phyloP scores from a whole-genome alignment of 192 early-diverging fungal species.

The Backusella psychrophila region DNA sequence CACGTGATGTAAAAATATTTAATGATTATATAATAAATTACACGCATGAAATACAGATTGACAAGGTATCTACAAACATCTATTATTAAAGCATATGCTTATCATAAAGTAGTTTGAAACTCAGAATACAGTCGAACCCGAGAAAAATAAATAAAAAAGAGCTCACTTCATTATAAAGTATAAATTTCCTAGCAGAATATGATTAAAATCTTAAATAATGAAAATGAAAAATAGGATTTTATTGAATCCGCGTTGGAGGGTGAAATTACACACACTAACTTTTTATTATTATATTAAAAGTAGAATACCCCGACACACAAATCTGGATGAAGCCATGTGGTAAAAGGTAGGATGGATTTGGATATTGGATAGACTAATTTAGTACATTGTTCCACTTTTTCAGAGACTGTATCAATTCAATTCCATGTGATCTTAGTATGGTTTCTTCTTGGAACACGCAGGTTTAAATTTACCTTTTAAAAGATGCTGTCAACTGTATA shows the following conservation, averaged over 20 bases:
- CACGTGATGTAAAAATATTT: too few species aligned
- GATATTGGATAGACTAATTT: neutral
- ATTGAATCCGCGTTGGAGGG: too few species aligned
- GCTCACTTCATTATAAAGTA: too few species aligned
- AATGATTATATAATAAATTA: too few species aligned
- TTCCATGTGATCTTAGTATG: neutral
- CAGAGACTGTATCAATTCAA: neutral
- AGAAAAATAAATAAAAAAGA: too few species aligned
- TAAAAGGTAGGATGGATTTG: neutral
- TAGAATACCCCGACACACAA: neutral
- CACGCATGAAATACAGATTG: too few species aligned
- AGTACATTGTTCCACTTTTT: neutral
- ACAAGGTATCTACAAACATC: too few species aligned
- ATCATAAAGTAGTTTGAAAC: too few species aligned
- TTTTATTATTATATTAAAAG: neutral
- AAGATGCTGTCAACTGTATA: neutral
- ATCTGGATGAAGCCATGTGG: neutral
- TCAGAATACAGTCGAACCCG: neutral
- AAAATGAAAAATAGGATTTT: too few species aligned
- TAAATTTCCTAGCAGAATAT: too few species aligned
- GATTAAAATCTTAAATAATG: too few species aligned
- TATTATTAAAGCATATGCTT: too few species aligned
- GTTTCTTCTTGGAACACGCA: neutral
- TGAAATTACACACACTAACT: neutral
- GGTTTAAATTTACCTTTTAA: neutral